Evolutionary conservation across 2,329 filamentous ascomycete genomes (phyloP), one percentile per base, ranked within the genome.

Genomic region (Exophiala dermatitidis): DNA sequence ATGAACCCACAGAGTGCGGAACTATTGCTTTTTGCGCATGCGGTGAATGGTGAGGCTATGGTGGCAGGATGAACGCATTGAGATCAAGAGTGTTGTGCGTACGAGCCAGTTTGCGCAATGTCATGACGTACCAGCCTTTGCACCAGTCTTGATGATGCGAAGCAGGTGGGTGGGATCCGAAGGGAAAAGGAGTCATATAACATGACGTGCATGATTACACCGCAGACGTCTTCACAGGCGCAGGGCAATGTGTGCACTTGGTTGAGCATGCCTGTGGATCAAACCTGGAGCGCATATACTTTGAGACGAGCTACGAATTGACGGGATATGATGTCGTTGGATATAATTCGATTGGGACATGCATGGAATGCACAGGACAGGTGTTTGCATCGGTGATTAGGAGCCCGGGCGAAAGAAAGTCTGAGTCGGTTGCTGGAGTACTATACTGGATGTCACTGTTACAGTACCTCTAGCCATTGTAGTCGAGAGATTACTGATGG

Each of bases 1-100:
- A 78, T 68, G 48, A 57, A 54, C 40, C 50, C 51, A 33, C 56
- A 59, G 33, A 60, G 58, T 51, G 59, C 61, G 4, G 61, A 63
- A 48, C 47, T 63, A 7, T 45, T 60, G 31, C 46, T 63, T 31
- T 63, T 57, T 53, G 61, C 61, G 8, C 57, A 62, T 50, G 54
- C 51, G 3, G 48, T 37, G 4, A 48, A 32, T 29, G 34, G 46
- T 29, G 53, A 59, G n/a, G 41, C 44, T 4, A 26, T 48, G 3
- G 52, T 40, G 5, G 48, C 43, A 42, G 55, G 48, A 46, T 42
- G 38, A 51, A 19, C 19, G 19, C 19, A 19, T 19, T 19, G 19
- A 19, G 19, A 2, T 19, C 19, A 19, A 19, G 19, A 19, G 19
- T 19, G 19, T 19, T 19, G 19, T 19, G 19, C 19, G 19, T 19